Percentiles rank a stretch among this genome's conserved stretches.
Evolutionary conservation across 2,329 filamentous ascomycete genomes (phyloP).

Genomic region (Phyllosticta citribraziliensis): DNA sequence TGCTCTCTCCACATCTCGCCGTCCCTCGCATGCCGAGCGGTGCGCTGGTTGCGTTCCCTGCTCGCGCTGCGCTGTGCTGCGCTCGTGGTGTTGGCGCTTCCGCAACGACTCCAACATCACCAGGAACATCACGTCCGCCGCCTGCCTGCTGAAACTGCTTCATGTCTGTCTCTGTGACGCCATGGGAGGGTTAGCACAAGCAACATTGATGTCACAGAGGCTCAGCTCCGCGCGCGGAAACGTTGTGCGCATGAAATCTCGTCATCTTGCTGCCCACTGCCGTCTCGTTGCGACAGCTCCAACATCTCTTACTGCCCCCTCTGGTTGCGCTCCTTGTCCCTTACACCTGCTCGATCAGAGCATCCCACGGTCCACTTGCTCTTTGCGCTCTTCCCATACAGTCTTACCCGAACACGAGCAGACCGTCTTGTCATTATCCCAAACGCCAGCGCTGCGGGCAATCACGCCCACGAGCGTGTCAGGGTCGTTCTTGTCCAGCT

Average conservation of each 20-base stretch:
- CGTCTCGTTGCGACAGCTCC: conserved; percentile 8
- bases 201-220: background rate
- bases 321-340: background rate
- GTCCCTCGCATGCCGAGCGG: background rate
- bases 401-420: conserved; percentile 98
- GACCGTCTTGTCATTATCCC: conserved; percentile 98
- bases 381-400: conserved; percentile 90
- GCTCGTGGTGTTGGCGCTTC: background rate
- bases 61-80: background rate
- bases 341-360: conserved; percentile 41
- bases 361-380: conserved; percentile 86
- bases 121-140: background rate
- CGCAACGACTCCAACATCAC: background rate
- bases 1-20: background rate
- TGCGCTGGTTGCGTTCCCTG: background rate
- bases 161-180: background rate
- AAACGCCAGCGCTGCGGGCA: conserved; percentile 90
- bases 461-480: conserved; percentile 89
- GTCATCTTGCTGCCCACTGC: conserved; percentile 1
- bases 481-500: conserved; percentile 60
- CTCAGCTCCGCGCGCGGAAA: background rate
- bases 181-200: background rate
- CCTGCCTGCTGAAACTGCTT: background rate
- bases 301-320: background rate
- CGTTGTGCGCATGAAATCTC: conserved; percentile 6